These are phyloP conservation scores for Caloboletus firmus DNA, from an alignment of 1,284 basidiomycete species.

Conservation along the genomic window DNA sequence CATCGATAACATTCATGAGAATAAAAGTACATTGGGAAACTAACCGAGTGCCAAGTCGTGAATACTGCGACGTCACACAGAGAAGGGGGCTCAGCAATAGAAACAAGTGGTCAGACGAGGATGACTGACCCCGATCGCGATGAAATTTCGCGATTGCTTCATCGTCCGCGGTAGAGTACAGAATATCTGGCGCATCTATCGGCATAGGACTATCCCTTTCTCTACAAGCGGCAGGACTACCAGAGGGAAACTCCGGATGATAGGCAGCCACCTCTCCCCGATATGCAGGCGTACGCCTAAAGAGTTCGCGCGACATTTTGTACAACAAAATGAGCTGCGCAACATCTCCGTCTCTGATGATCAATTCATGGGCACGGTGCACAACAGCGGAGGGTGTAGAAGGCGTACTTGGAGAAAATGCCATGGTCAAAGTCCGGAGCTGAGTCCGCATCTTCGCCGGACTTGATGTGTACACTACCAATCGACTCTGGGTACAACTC, in stretches of 20 bases:
- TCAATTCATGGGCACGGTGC: neutral
- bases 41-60: conserved; percentile 58
- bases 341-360: conserved; percentile 14
- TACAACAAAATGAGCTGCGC: conserved; percentile 16
- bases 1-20: neutral
- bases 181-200: conserved; percentile 46
- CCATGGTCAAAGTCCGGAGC: conserved; percentile 24
- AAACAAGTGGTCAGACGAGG: too few relatives aligned
- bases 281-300: conserved; percentile 55
- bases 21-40: conserved; percentile 2
- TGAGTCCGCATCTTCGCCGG: conserved; percentile 23
- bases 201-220: conserved; percentile 39
- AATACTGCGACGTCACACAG: conserved; percentile 32
- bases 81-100: neutral
- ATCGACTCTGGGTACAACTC: conserved; percentile 33
- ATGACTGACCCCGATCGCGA: conserved; percentile 32
- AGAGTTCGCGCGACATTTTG: conserved; percentile 17
- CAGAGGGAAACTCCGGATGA: conserved; percentile 52
- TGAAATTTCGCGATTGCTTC: conserved; percentile 47
- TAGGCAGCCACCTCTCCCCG: conserved; percentile 48
- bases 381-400: neutral
- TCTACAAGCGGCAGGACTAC: conserved; percentile 44
- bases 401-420: conserved; percentile 11
- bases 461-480: conserved; percentile 34
- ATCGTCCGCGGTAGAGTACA: conserved; percentile 59